Evolutionary conservation across 768 basidiomycete species (phyloP).

Genomic region (Galerina sulciceps): DNA sequence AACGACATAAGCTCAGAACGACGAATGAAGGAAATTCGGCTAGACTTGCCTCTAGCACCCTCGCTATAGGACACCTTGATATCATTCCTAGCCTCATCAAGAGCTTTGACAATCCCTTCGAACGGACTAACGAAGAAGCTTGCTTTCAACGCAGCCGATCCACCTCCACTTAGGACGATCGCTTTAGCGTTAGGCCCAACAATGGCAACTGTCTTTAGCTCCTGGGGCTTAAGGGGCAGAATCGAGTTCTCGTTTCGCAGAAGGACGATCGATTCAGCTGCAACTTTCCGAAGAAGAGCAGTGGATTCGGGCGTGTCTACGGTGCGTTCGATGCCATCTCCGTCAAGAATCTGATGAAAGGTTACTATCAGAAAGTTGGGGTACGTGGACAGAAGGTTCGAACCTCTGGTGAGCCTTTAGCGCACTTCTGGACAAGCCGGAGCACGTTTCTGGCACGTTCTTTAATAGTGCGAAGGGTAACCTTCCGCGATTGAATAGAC

Average conservation of each 20-base stretch:
- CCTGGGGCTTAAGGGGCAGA: constrained; percentile 53
- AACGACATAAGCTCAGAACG: neutral
- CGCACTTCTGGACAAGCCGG: constrained; percentile 71
- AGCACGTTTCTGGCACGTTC: constrained; percentile 69
- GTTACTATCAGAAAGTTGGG: neutral
- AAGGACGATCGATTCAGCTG: constrained; percentile 72
- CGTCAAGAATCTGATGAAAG: constrained; percentile 60
- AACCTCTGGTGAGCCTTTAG: constrained; percentile 68
- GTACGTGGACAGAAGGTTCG: constrained; percentile 3
- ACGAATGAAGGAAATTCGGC: neutral
- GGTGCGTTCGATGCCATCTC: constrained; percentile 69
- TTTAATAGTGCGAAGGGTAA: constrained; percentile 67
- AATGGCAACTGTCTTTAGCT: constrained; percentile 72
- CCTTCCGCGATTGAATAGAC: constrained; percentile 62
- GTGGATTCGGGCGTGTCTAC: constrained; percentile 66
- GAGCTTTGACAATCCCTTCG: constrained; percentile 70
- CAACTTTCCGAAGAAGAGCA: constrained; percentile 66
- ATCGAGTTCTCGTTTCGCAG: constrained; percentile 67
- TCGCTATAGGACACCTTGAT: constrained; percentile 69
- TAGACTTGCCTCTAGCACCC: constrained; percentile 62
- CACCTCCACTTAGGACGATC: constrained; percentile 66
- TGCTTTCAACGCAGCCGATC: constrained; percentile 73
- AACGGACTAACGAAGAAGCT: constrained; percentile 80
- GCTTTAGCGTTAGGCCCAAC: constrained; percentile 77
- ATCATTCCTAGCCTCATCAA: constrained; percentile 45